phyloP scores from a whole-genome alignment of 2,329 filamentous ascomycete genomes.

The Paraphaeosphaeria sporulosa region DNA sequence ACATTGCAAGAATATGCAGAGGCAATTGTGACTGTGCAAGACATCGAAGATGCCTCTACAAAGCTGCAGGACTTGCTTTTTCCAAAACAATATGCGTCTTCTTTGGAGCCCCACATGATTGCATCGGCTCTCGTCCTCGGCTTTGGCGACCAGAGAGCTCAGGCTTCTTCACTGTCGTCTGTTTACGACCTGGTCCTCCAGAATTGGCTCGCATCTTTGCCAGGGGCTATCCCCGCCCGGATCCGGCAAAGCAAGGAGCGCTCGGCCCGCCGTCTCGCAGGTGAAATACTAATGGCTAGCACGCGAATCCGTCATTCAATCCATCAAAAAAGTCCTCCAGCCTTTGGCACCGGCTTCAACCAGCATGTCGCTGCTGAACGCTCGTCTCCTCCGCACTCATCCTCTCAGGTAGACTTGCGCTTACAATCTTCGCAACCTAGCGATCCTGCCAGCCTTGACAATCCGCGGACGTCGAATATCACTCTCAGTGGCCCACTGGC shows the following conservation, averaged over 20 bases:
- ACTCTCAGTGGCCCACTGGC: constrained; percentile 25
- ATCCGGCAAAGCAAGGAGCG: constrained; percentile 41
- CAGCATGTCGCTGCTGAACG: constrained; percentile 26
- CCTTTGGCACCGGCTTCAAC: constrained; percentile 13
- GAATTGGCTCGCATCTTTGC: constrained; percentile 42
- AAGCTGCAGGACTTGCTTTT: constrained; percentile 29
- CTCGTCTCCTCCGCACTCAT: constrained; percentile 27
- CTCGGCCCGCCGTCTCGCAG: constrained; percentile 44
- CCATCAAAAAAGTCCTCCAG: constrained; percentile 17
- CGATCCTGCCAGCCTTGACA: constrained; percentile 14
- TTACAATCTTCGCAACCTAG: constrained; percentile 21
- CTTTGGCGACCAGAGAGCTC: constrained; percentile 16
- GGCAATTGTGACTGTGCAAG: constrained; percentile 27
- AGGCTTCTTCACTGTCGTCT: constrained; percentile 25
- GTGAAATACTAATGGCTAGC: constrained; percentile 49
- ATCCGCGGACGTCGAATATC: neutral
- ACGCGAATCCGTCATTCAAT: constrained; percentile 23
- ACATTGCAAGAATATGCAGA: constrained; percentile 38
- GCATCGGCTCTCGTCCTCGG: constrained; percentile 25
- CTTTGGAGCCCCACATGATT: constrained; percentile 24
- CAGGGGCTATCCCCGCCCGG: constrained; percentile 29
- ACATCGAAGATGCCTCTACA: constrained; percentile 41
- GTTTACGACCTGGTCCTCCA: constrained; percentile 44
- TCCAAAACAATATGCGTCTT: constrained; percentile 2
- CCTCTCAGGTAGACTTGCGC: constrained; percentile 8